These are phyloP conservation scores for Marasmius fiardii DNA, from an alignment of 1,284 basidiomycete genomes.

Conservation along the genomic window DNA sequence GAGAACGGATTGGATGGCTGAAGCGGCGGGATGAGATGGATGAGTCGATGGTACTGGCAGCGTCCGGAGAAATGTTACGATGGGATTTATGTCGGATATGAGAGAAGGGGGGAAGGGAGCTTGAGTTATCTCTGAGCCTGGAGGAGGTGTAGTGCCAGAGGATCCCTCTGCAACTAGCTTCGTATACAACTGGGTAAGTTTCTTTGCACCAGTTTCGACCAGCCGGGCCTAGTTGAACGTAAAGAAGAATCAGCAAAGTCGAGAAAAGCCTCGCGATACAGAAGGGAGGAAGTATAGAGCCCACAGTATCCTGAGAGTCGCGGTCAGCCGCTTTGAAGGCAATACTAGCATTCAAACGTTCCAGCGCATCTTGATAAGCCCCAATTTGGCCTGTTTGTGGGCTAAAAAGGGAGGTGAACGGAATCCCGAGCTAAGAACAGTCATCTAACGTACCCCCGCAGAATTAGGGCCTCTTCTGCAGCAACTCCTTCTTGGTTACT, in stretches of 20 bases:
- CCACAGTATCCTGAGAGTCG: conserved; percentile 57
- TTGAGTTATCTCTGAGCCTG: conserved; percentile 52
- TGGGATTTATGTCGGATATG: conserved; percentile 51
- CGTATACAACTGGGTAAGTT: conserved; percentile 73
- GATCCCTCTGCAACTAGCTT: conserved; percentile 80
- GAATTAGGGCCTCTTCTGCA: conserved; percentile 71
- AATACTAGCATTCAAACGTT: conserved; percentile 72
- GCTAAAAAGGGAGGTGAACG: conserved; percentile 29
- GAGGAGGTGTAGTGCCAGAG: conserved; percentile 58
- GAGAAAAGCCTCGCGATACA: no score
- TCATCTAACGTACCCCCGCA: conserved; percentile 56
- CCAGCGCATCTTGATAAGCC: conserved; percentile 65
- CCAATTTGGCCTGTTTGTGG: conserved; percentile 66
- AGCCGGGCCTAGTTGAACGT: conserved; percentile 54
- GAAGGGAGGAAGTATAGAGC: conserved; percentile 16
- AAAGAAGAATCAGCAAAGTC: background rate
- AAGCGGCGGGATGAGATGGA: conserved; percentile 72
- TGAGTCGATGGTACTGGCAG: conserved; percentile 73
- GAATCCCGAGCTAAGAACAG: background rate
- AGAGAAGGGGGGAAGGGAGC: conserved; percentile 53
- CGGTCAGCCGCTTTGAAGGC: conserved; percentile 67
- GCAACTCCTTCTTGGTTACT: conserved; percentile 74
- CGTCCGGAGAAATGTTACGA: conserved; percentile 65
- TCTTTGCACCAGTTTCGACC: conserved; percentile 77
- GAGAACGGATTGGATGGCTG: conserved; percentile 56